phyloP scores from a whole-genome alignment of 169 alveolate genomes.

The Plasmodium fragile region DNA sequence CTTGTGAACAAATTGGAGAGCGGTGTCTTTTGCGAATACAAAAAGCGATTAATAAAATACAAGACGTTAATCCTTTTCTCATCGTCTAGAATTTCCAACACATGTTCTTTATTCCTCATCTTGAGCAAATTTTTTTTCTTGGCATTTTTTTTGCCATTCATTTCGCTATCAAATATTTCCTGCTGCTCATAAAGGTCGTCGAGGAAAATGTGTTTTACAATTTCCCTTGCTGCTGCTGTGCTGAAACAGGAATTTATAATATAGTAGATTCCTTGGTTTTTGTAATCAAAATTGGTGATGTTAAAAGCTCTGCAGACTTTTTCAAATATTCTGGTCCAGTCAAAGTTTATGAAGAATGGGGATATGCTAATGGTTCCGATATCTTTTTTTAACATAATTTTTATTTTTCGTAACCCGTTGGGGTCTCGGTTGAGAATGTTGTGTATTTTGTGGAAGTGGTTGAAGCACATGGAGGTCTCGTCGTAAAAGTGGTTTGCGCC shows the following conservation, averaged over 20 bases:
- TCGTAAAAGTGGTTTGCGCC: neutral
- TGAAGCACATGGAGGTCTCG: slow-evolving; percentile 24
- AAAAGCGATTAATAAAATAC: slow-evolving; percentile 64
- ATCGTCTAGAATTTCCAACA: slow-evolving; percentile 30
- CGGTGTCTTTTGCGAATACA: slow-evolving; percentile 63
- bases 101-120: slow-evolving; percentile 13
- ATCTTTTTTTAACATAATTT: slow-evolving; percentile 58
- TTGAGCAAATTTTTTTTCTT: neutral
- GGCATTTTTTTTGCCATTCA: slow-evolving; percentile 19
- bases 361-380: slow-evolving; percentile 68
- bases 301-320: slow-evolving; percentile 58
- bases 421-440: slow-evolving; percentile 65
- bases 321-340: slow-evolving; percentile 22
- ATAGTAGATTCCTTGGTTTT: slow-evolving; percentile 25
- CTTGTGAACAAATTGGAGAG: slow-evolving; percentile 49
- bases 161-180: slow-evolving; percentile 34
- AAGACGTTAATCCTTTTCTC: slow-evolving; percentile 57
- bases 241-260: slow-evolving; percentile 36
- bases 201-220: slow-evolving; percentile 18
- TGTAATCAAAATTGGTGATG: slow-evolving; percentile 23
- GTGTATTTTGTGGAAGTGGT: slow-evolving; percentile 54
- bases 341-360: slow-evolving; percentile 68
- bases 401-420: slow-evolving; percentile 62
- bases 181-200: slow-evolving; percentile 59
- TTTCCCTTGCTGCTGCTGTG: neutral